Percentiles rank a stretch among this genome's conserved stretches.
These are phyloP conservation scores for Tricholoma hemisulphureum DNA, from an alignment of 768 basidiomycete species.

Conservation along the genomic window DNA sequence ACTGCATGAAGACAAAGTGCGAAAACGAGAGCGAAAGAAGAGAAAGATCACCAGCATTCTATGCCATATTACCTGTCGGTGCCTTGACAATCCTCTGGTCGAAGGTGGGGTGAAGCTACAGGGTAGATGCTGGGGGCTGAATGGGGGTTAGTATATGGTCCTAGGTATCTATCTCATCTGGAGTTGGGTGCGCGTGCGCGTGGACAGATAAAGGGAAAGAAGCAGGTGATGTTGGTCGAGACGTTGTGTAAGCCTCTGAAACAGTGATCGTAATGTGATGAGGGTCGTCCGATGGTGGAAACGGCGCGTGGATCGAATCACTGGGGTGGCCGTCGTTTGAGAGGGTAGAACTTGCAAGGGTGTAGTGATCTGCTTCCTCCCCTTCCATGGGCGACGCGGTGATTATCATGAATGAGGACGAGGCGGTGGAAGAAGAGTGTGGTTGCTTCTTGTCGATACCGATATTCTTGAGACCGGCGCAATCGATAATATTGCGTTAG, in stretches of 20 bases:
- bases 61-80: too few species aligned
- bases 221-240: background rate
- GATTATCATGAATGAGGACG: background rate
- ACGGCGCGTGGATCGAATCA: background rate
- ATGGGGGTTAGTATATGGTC: conserved; percentile 11
- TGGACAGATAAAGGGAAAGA: conserved; percentile 3
- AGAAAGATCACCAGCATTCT: too few species aligned
- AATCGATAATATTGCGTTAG: background rate
- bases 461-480: conserved; percentile 1
- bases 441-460: background rate
- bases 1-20: too few species aligned
- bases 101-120: too few species aligned
- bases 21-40: too few species aligned
- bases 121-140: conserved; percentile 18
- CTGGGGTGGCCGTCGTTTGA: conserved; percentile 3
- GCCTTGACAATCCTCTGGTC: too few species aligned
- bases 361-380: conserved; percentile 3
- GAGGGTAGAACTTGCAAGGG: background rate
- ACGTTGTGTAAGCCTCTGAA: background rate
- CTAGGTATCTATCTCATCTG: background rate
- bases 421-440: background rate
- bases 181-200: background rate
- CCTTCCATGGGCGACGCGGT: conserved; percentile 1
- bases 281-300: background rate
- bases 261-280: background rate